Evolutionary conservation across 192 early-diverging fungal species (phyloP).

Genomic region (Phlyctochytrium bullatum): DNA sequence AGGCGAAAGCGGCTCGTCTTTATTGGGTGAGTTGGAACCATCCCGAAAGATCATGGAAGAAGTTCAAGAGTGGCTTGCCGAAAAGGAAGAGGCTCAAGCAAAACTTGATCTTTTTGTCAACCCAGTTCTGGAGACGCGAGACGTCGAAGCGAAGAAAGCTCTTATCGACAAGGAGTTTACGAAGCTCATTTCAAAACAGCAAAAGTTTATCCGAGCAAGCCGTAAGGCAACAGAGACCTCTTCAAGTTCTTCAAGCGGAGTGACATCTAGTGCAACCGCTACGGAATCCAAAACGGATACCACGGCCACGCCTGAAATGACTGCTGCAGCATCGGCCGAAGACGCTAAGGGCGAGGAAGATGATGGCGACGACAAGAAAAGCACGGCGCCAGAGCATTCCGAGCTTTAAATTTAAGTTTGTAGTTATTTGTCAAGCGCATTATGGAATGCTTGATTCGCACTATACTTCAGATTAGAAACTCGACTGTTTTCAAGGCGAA

Average conservation of each 20-base stretch:
- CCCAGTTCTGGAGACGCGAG: conserved; percentile 61
- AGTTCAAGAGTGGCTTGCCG: conserved; percentile 63
- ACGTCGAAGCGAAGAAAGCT: conserved; percentile 47
- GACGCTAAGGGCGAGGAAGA: too few relatives aligned
- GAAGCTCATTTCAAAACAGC: conserved; percentile 42
- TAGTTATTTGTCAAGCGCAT: conserved; percentile 8
- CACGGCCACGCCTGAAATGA: too few relatives aligned
- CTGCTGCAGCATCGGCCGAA: too few relatives aligned
- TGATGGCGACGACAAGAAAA: too few relatives aligned
- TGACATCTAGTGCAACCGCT: background rate
- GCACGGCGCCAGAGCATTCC: background rate
- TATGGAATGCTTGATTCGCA: conserved; percentile 30
- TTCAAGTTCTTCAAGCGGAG: background rate
- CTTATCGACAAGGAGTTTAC: conserved; percentile 43
- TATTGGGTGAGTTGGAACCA: conserved; percentile 29
- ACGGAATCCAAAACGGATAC: too few relatives aligned
- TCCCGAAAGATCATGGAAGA: conserved; percentile 51
- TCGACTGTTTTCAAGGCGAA: background rate
- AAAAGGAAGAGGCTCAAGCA: conserved; percentile 58
- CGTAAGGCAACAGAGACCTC: background rate
- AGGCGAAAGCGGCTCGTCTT: conserved; percentile 6
- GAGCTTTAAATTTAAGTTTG: background rate
- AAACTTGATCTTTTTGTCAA: conserved; percentile 54
- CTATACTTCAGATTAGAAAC: conserved; percentile 5
- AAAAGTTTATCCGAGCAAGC: conserved; percentile 10